A percentile compares a stretch with the other conserved stretches of the same genome.
These are phyloP conservation scores for Barbatosphaeria neglecta DNA, from an alignment of 495 filamentous ascomycete genomes.

Conservation along the genomic window DNA sequence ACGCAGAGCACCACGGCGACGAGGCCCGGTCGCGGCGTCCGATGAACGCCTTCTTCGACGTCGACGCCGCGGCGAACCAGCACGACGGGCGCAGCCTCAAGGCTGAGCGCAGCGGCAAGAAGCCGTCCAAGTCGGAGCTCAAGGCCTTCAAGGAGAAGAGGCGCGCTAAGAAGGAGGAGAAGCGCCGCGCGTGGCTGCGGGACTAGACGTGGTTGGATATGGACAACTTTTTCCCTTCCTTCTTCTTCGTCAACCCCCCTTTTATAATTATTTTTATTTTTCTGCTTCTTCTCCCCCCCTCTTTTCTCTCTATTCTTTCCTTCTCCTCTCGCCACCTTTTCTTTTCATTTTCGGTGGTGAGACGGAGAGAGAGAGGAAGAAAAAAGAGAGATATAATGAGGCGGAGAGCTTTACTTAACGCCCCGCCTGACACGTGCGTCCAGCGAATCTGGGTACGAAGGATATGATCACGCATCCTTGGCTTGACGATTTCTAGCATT, in stretches of 20 bases:
- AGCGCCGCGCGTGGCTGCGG: constrained; percentile 77
- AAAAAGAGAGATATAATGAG: too few species aligned
- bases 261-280: constrained; percentile 17
- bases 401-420: too few species aligned
- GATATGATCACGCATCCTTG: too few species aligned
- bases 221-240: too few species aligned
- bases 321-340: too few species aligned
- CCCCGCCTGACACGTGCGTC: too few species aligned
- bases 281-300: constrained; percentile 13
- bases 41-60: constrained; percentile 92
- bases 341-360: too few species aligned
- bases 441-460: too few species aligned
- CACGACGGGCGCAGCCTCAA: constrained; percentile 88
- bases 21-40: constrained; percentile 81
- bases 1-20: constrained; percentile 55
- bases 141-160: constrained; percentile 62
- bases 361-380: too few species aligned
- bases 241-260: constrained; percentile 13
- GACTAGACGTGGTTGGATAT: too few species aligned
- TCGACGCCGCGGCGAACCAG: constrained; percentile 90
- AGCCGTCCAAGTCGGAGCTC: constrained; percentile 72
- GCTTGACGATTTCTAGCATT: too few species aligned
- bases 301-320: constrained; percentile 19
- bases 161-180: constrained; percentile 79
- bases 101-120: constrained; percentile 81